Percentiles rank a stretch among this genome's conserved stretches.
phyloP scores from a whole-genome alignment of 1,139 yeast genomes.

The Meyerozyma sp. region DNA sequence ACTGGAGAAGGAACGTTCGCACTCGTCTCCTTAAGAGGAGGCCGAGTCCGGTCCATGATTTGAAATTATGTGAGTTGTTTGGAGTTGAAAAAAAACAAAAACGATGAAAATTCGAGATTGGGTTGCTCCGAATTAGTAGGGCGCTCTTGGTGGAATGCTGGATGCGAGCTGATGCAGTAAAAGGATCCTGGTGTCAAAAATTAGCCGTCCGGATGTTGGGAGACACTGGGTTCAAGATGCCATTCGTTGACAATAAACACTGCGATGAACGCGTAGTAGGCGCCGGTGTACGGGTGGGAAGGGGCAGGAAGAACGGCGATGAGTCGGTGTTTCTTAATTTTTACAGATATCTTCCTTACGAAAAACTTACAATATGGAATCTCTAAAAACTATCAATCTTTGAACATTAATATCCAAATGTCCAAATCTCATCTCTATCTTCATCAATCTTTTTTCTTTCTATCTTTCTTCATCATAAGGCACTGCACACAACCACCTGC shows the following conservation, averaged over 20 bases:
- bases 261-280: not conserved
- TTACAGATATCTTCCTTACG: no score
- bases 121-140: no score
- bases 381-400: no score
- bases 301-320: not conserved
- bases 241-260: not conserved
- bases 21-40: conserved; percentile 40
- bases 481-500: not conserved
- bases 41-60: conserved; percentile 12
- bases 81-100: not conserved
- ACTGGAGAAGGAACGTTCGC: conserved; percentile 38
- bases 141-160: not conserved
- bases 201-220: not conserved
- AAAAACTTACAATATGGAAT: no score
- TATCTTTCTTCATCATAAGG: no score
- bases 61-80: not conserved
- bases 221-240: not conserved
- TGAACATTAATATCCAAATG: not conserved
- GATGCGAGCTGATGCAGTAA: not conserved
- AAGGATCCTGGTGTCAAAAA: not conserved
- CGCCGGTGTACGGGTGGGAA: not conserved
- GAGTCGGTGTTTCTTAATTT: no score
- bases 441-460: no score
- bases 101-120: not conserved
- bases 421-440: no score